A percentile compares a stretch with the other conserved stretches of the same genome.
These are phyloP conservation scores for Arthroderma sp. DNA, from an alignment of 2,329 filamentous ascomycete genomes.

Conservation along the genomic window DNA sequence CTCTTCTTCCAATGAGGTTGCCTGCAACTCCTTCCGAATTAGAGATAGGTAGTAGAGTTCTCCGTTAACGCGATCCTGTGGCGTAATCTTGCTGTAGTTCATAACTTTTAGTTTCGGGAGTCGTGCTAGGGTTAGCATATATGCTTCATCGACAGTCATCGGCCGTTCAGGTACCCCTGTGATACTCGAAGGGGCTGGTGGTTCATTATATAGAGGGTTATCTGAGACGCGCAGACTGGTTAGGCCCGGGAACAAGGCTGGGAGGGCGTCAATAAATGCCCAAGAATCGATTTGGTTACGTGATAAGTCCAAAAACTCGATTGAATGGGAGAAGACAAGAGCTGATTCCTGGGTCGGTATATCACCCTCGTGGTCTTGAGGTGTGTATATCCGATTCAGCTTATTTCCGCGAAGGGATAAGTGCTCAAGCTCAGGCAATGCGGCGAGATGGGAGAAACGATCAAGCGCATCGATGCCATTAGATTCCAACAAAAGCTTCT, in stretches of 20 bases:
- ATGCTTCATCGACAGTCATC: slow-evolving; percentile 58
- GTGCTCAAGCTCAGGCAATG: slow-evolving; percentile 38
- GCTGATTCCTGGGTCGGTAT: slow-evolving; percentile 15
- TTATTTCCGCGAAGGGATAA: slow-evolving; percentile 61
- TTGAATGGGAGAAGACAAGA: slow-evolving; percentile 39
- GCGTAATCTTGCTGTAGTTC: slow-evolving; percentile 46
- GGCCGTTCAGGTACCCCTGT: slow-evolving; percentile 27
- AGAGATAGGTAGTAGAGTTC: slow-evolving; percentile 87
- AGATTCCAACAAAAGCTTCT: slow-evolving; percentile 36
- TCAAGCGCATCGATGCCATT: slow-evolving; percentile 28
- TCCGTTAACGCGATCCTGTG: slow-evolving; percentile 67
- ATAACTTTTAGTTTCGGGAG: slow-evolving; percentile 53
- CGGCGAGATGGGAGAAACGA: slow-evolving; percentile 35
- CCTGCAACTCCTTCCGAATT: slow-evolving; percentile 60
- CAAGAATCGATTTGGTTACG: slow-evolving; percentile 58
- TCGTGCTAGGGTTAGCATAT: slow-evolving; percentile 76
- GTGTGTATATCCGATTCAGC: slow-evolving; percentile 36
- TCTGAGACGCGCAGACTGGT: slow-evolving; percentile 64
- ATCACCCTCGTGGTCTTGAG: slow-evolving; percentile 2
- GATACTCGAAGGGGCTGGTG: slow-evolving; percentile 20
- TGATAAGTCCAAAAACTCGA: slow-evolving; percentile 59
- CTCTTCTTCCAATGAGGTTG: slow-evolving; percentile 27
- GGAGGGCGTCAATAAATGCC: slow-evolving; percentile 59
- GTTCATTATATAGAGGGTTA: slow-evolving; percentile 65
- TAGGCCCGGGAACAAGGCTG: slow-evolving; percentile 57